A percentile compares a stretch with the other conserved stretches of the same genome.
Evolutionary conservation across 441 rosid genomes (phyloP).

Genomic region (Hura crepitans): DNA sequence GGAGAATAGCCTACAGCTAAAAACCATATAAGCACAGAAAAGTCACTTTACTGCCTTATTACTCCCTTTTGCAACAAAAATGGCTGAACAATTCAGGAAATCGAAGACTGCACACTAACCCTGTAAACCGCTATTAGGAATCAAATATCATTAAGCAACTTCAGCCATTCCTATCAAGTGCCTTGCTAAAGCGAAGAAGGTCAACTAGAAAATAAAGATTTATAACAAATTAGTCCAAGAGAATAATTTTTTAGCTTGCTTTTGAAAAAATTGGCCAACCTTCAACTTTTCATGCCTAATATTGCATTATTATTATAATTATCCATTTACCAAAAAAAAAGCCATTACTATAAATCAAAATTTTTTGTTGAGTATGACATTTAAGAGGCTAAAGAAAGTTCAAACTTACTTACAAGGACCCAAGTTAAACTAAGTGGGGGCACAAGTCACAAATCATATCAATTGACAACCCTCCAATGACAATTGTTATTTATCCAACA

Average conservation of each 20-base stretch:
- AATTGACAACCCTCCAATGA: not conserved
- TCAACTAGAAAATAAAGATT: not conserved
- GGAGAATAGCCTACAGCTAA: not conserved
- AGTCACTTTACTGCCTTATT: not conserved
- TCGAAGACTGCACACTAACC: too few relatives aligned
- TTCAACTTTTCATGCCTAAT: not conserved
- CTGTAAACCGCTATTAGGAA: too few relatives aligned
- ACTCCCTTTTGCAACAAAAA: not conserved
- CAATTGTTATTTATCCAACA: constrained; percentile 9
- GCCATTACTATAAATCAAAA: too few relatives aligned
- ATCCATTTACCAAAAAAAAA: not conserved
- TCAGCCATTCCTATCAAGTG: not conserved
- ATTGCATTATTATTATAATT: too few relatives aligned
- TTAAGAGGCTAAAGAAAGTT: not conserved
- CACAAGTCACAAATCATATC: not conserved
- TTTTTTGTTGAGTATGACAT: not conserved
- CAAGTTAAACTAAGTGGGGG: not conserved
- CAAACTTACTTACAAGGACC: not conserved
- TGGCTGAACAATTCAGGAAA: too few relatives aligned
- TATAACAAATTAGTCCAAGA: not conserved
- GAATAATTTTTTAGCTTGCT: not conserved
- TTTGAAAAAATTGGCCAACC: not conserved
- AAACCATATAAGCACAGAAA: not conserved
- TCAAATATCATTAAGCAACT: not conserved
- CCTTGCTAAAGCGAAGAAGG: not conserved